Percentiles rank a stretch among this genome's conserved stretches.
Conservation (phyloP, 2,329 filamentous ascomycete species). For the Phyllosticta capitalensis region DNA sequence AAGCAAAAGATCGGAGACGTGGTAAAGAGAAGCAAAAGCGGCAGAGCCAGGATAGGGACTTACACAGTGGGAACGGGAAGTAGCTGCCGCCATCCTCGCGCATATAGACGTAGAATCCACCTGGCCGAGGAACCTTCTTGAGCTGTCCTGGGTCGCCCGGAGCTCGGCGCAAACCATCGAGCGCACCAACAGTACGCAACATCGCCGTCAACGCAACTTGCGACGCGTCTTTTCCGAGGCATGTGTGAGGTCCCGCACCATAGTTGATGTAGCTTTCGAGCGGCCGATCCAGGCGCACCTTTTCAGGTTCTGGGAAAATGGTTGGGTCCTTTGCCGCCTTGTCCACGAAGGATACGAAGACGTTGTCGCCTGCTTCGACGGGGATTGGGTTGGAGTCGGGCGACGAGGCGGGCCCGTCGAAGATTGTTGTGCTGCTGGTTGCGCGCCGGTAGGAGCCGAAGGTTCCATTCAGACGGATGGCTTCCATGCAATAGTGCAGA, state of each 20-base stretch:
- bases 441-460: constrained; percentile 53
- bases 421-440: constrained; percentile 37
- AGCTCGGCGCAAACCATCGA: constrained; percentile 51
- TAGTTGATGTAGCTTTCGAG: constrained; percentile 57
- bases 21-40: constrained; percentile 16
- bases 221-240: constrained; percentile 51
- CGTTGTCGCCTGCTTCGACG: constrained; percentile 47
- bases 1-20: no score
- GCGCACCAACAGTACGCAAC: constrained; percentile 54
- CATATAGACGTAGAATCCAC: constrained; percentile 15
- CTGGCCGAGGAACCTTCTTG: constrained; percentile 49
- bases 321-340: constrained; percentile 22
- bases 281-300: constrained; percentile 54
- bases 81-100: constrained; percentile 15
- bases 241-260: constrained; percentile 52
- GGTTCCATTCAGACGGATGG: constrained; percentile 56
- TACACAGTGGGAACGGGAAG: constrained; percentile 17
- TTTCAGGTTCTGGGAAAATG: constrained; percentile 50
- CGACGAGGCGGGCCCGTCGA: constrained; percentile 37
- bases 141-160: constrained; percentile 56
- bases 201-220: constrained; percentile 57
- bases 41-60: constrained; percentile 23
- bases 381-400: constrained; percentile 26
- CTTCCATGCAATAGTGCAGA: constrained; percentile 62
- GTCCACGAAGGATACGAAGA: constrained; percentile 54